Conservation (phyloP, 805 yeast species). For the Isabelozyma rhagii region DNA sequence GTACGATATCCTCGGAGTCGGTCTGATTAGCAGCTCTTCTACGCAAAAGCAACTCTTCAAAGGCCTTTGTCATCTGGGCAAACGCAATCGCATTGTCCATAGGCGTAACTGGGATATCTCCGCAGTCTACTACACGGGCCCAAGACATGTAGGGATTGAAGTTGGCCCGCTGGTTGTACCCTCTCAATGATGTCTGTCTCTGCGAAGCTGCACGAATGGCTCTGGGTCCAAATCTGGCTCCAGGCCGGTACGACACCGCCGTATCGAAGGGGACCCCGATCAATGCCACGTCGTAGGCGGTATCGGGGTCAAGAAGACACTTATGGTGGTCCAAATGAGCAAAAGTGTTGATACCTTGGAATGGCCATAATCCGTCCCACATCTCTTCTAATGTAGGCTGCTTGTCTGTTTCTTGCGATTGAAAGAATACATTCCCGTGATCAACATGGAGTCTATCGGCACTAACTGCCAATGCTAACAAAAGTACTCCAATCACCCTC, state of each 20-base stretch:
- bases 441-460: constrained; percentile 4
- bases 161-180: constrained; percentile 65
- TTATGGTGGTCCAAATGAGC: constrained; percentile 65
- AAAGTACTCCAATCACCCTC: neutral
- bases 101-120: constrained; percentile 58
- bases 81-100: constrained; percentile 54
- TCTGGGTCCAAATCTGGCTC: constrained; percentile 81
- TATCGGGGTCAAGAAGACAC: constrained; percentile 51
- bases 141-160: constrained; percentile 49
- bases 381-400: constrained; percentile 41
- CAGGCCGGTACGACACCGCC: constrained; percentile 73
- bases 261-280: constrained; percentile 85
- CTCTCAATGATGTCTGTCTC: constrained; percentile 65
- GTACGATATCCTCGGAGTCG: constrained; percentile 13
- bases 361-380: constrained; percentile 79
- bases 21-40: constrained; percentile 20
- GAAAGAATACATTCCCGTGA: neutral
- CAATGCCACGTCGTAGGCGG: constrained; percentile 62
- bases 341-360: constrained; percentile 64
- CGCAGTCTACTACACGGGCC: constrained; percentile 54
- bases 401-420: neutral
- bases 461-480: neutral
- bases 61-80: constrained; percentile 50
- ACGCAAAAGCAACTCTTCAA: constrained; percentile 53
- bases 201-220: constrained; percentile 68